These are phyloP conservation scores for Rhododendron ferrugineum DNA, from an alignment of 148 eudicot species.

Conservation along the genomic window DNA sequence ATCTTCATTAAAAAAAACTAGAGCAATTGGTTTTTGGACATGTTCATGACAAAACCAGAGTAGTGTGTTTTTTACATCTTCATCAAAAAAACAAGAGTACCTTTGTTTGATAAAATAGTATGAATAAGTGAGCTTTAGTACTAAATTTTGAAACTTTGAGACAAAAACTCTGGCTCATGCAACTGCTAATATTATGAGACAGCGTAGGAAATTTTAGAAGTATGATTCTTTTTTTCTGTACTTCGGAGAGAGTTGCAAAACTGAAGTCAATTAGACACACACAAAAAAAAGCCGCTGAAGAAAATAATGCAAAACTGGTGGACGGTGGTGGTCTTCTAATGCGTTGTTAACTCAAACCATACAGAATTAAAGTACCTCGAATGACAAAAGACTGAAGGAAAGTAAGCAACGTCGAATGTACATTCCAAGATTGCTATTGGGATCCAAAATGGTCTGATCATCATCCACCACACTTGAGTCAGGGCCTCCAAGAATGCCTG, in stretches of 20 bases:
- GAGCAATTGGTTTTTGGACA: neutral
- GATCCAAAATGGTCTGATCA: conserved; percentile 85
- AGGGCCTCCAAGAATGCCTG: conserved; percentile 68
- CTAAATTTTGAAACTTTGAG: neutral
- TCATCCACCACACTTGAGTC: conserved; percentile 69
- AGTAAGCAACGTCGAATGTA: conserved; percentile 79
- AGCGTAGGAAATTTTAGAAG: neutral
- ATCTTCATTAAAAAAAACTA: neutral
- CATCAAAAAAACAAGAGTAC: neutral
- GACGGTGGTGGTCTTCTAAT: neutral
- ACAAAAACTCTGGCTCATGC: neutral
- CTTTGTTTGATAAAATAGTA: neutral
- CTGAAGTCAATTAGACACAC: neutral
- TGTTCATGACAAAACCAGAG: neutral
- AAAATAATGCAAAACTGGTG: neutral
- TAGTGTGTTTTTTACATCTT: neutral
- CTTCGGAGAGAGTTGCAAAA: neutral
- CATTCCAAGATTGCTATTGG: conserved; percentile 73
- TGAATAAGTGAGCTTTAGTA: neutral
- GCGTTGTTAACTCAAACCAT: neutral
- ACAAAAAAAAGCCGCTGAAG: neutral
- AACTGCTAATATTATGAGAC: neutral
- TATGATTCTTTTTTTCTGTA: neutral
- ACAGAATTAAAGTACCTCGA: conserved; percentile 58
- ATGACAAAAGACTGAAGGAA: conserved; percentile 64